Evolutionary conservation across 2,329 filamentous ascomycete species (phyloP).

Genomic region (Alternaria panax): DNA sequence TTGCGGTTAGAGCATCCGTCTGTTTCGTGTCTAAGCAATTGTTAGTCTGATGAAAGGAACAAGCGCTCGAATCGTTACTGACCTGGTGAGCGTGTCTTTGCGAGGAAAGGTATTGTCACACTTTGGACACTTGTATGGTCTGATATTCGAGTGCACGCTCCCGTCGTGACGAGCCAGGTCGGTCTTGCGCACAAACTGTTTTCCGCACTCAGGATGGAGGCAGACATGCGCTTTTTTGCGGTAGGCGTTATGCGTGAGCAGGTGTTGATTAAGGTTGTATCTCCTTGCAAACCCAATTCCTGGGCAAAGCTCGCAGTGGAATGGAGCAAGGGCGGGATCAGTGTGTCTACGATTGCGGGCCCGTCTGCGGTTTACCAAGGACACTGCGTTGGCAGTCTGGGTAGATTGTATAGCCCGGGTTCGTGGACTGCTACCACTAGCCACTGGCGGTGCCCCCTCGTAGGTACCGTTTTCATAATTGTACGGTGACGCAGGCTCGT

Average conservation of each 20-base stretch:
- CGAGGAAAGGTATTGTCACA: conserved; percentile 77
- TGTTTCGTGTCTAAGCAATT: conserved; percentile 70
- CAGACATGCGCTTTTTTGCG: conserved; percentile 76
- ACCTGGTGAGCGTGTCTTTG: conserved; percentile 85
- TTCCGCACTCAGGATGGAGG: conserved; percentile 68
- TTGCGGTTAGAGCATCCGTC: conserved; percentile 74
- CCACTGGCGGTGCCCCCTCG: conserved; percentile 21
- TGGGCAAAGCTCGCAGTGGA: conserved; percentile 71
- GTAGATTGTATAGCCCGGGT: conserved; percentile 7
- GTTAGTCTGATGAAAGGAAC: conserved; percentile 24
- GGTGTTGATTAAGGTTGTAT: conserved; percentile 87
- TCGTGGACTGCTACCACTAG: conserved; percentile 21
- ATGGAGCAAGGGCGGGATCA: conserved; percentile 54
- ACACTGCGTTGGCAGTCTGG: conserved; percentile 4
- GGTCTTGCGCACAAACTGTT: conserved; percentile 82
- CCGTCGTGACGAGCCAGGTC: conserved; percentile 69
- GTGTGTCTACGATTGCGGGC: conserved; percentile 27
- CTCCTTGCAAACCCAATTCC: conserved; percentile 80
- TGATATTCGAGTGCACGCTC: conserved; percentile 75
- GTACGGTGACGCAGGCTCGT: conserved; percentile 23
- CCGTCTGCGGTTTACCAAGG: conserved; percentile 11
- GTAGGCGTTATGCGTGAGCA: conserved; percentile 81
- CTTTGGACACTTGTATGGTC: conserved; percentile 73
- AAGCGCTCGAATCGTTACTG: conserved; percentile 35
- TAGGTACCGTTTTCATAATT: conserved; percentile 20